A percentile compares a stretch with the other conserved stretches of the same genome.
phyloP scores from a whole-genome alignment of 1,139 yeast species.

The Komagataea norvegica region DNA sequence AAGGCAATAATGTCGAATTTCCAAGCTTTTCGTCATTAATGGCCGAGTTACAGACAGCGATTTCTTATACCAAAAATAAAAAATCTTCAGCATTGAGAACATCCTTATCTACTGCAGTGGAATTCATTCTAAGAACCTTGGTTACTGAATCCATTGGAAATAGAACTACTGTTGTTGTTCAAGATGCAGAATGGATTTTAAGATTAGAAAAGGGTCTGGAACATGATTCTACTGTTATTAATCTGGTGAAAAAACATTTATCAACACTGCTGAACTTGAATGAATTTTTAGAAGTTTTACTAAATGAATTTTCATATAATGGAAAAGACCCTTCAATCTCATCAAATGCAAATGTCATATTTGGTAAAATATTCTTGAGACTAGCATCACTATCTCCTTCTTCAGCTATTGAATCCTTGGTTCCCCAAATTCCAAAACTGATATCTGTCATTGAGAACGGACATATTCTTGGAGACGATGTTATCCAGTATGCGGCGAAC shows the following conservation, averaged over 20 bases:
- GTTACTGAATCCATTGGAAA: conserved; percentile 59
- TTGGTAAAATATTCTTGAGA: conserved; percentile 28
- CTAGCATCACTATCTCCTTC: conserved; percentile 29
- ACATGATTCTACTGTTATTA: conserved; percentile 50
- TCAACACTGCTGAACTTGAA: conserved; percentile 18
- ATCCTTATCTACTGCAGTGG: conserved; percentile 39
- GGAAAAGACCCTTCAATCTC: conserved; percentile 18
- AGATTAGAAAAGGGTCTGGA: conserved; percentile 71
- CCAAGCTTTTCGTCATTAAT: conserved; percentile 41
- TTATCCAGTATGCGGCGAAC: conserved; percentile 37
- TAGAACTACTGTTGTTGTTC: conserved; percentile 50
- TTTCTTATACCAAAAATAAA: conserved; percentile 23
- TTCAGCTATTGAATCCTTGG: conserved; percentile 21
- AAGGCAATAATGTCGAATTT: conserved; percentile 34
- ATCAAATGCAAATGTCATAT: conserved; percentile 18
- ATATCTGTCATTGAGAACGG: conserved; percentile 24
- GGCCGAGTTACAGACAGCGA: conserved; percentile 29
- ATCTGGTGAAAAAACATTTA: conserved; percentile 30
- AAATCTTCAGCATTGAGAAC: conserved; percentile 29
- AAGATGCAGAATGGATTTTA: conserved; percentile 73
- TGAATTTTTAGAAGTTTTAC: conserved; percentile 28
- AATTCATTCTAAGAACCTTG: conserved; percentile 49
- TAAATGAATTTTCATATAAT: conserved; percentile 34
- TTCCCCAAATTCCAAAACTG: conserved; percentile 20
- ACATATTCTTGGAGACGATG: conserved; percentile 21